A percentile compares a stretch with the other conserved stretches of the same genome.
These are phyloP conservation scores for Lachnellula occidentalis DNA, from an alignment of 2,329 filamentous ascomycete species.

Conservation along the genomic window DNA sequence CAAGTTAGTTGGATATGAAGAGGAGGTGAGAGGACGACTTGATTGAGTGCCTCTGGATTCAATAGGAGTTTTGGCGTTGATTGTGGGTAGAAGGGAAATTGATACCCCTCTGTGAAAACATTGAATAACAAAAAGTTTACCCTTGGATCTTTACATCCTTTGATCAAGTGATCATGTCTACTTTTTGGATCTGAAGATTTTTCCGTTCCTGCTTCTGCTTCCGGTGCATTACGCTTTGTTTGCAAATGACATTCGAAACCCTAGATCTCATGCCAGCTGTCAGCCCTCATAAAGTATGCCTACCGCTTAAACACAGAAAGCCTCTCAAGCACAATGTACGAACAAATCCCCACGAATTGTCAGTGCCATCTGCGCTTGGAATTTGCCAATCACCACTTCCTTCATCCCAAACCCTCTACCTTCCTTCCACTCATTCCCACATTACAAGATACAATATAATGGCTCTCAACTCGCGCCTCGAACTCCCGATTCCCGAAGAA, in stretches of 20 bases:
- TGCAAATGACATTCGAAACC: neutral
- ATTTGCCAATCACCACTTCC: too few relatives aligned
- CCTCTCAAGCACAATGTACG: too few relatives aligned
- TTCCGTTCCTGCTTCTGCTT: neutral
- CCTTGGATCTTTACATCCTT: neutral
- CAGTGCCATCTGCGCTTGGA: too few relatives aligned
- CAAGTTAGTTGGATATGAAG: conserved; percentile 23
- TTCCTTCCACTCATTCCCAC: too few relatives aligned
- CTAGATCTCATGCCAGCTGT: neutral
- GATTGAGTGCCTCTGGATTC: conserved; percentile 6
- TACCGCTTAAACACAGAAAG: too few relatives aligned
- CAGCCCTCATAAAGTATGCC: too few relatives aligned
- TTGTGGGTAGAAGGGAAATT: neutral
- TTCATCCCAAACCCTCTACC: too few relatives aligned
- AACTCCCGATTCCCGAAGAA: too few relatives aligned
- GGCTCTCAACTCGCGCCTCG: too few relatives aligned
- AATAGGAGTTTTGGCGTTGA: neutral
- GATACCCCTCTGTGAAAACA: conserved; percentile 1
- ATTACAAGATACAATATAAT: too few relatives aligned
- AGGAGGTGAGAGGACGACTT: conserved; percentile 20
- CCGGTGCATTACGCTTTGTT: neutral
- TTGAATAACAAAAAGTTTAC: neutral
- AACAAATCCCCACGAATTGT: too few relatives aligned
- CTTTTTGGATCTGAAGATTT: neutral
- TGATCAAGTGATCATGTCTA: neutral